These are phyloP conservation scores for Letharia lupina DNA, from an alignment of 495 filamentous ascomycete species.

Conservation along the genomic window DNA sequence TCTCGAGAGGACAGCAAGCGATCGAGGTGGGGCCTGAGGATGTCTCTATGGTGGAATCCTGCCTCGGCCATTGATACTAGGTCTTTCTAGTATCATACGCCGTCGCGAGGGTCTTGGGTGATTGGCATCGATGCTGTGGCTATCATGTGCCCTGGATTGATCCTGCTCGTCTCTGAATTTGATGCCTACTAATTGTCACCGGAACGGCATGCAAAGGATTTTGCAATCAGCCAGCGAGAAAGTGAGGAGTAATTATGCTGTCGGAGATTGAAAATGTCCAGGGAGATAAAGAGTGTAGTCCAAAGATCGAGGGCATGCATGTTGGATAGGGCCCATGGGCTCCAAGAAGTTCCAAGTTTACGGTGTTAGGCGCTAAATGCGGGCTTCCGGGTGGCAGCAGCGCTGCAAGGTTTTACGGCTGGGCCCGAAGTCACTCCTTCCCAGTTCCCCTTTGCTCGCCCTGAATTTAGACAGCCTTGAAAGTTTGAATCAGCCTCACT, in stretches of 20 bases:
- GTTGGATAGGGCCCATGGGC: background rate
- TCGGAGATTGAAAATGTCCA: background rate
- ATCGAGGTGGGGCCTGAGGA: constrained; percentile 6
- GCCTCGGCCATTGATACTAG: background rate
- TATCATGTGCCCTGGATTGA: constrained; percentile 1
- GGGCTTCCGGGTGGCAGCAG: background rate
- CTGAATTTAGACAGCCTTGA: background rate
- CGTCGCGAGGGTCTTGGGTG: background rate
- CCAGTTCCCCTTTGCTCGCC: background rate
- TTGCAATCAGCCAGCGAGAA: background rate
- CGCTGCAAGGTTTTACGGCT: background rate
- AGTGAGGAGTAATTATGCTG: background rate
- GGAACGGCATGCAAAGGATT: background rate
- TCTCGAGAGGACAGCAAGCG: constrained; percentile 19
- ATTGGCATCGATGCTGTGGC: background rate
- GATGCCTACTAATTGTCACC: background rate
- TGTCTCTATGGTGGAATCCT: background rate
- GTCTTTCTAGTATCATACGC: background rate
- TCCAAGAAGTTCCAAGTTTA: background rate
- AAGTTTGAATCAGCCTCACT: background rate
- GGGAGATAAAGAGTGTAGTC: background rate
- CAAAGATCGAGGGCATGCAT: background rate
- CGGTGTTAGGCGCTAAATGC: background rate
- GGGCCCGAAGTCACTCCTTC: background rate
- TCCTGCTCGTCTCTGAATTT: background rate